phyloP scores from a whole-genome alignment of 345 rosid species.

The Eutrema japonicum region DNA sequence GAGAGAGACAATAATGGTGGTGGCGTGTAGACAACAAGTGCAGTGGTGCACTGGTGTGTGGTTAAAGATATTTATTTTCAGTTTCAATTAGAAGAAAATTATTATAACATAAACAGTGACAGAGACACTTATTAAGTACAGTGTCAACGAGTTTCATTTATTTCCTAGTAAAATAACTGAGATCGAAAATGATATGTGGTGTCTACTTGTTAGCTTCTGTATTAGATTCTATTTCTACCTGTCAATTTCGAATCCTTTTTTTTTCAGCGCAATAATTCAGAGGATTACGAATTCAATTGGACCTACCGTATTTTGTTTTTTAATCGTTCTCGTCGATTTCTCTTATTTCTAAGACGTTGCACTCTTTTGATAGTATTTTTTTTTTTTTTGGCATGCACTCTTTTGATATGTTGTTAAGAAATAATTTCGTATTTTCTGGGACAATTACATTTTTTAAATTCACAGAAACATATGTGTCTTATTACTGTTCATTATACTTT shows the following conservation, averaged over 20 bases:
- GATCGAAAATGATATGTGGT: not conserved
- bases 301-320: too few species aligned
- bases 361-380: too few species aligned
- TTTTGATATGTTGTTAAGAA: too few species aligned
- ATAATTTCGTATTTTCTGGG: too few species aligned
- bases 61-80: conserved; percentile 16
- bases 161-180: not conserved
- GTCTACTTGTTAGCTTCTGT: not conserved
- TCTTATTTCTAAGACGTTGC: not conserved
- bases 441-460: too few species aligned
- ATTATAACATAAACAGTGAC: not conserved
- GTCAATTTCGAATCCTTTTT: not conserved
- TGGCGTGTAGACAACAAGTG: too few species aligned
- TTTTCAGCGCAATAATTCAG: not conserved
- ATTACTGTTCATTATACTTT: too few species aligned
- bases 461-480: too few species aligned
- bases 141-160: not conserved
- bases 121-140: not conserved
- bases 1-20: conserved; percentile 16
- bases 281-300: too few species aligned
- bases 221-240: not conserved
- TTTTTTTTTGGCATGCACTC: too few species aligned
- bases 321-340: not conserved
- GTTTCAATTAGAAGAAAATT: not conserved
- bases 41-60: conserved; percentile 10